phyloP scores from a whole-genome alignment of 2,329 filamentous ascomycete genomes.

The Aureobasidium lini region DNA sequence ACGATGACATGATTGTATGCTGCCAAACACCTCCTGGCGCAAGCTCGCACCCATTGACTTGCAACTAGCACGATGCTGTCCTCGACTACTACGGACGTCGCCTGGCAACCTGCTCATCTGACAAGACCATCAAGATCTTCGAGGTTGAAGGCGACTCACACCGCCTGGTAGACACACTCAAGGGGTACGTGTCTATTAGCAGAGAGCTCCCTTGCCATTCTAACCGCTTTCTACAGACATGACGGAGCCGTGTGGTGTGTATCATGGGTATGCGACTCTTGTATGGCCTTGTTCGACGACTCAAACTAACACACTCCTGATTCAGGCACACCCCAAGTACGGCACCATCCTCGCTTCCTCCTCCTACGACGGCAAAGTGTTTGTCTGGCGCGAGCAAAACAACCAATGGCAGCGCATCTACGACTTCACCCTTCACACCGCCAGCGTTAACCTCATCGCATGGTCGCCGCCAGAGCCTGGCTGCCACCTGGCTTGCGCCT shows the following conservation, averaged over 20 bases:
- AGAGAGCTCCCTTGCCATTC: background rate
- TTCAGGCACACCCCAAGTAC: constrained; percentile 84
- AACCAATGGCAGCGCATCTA: constrained; percentile 66
- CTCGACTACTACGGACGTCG: constrained; percentile 97
- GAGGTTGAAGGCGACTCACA: constrained; percentile 93
- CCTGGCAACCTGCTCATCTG: constrained; percentile 93
- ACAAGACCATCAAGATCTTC: constrained; percentile 99
- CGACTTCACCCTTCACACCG: constrained; percentile 88
- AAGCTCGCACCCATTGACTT: background rate
- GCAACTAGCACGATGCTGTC: constrained; percentile 81
- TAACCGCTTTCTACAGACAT: constrained; percentile 51
- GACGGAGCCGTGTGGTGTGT: constrained; percentile 98
- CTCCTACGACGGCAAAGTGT: constrained; percentile 94
- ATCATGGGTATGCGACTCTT: constrained; percentile 58
- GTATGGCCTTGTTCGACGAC: background rate
- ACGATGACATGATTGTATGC: constrained; percentile 99
- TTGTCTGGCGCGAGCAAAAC: constrained; percentile 90
- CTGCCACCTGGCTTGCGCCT: constrained; percentile 89
- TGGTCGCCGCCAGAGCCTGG: constrained; percentile 97
- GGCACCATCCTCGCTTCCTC: constrained; percentile 95
- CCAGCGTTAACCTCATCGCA: constrained; percentile 90
- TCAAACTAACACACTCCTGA: constrained; percentile 4
- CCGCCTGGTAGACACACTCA: constrained; percentile 82
- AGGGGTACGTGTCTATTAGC: constrained; percentile 57
- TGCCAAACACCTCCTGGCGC: constrained; percentile 11